phyloP scores from a whole-genome alignment of 2,329 filamentous ascomycete genomes.

The Hirsutella thompsonii region DNA sequence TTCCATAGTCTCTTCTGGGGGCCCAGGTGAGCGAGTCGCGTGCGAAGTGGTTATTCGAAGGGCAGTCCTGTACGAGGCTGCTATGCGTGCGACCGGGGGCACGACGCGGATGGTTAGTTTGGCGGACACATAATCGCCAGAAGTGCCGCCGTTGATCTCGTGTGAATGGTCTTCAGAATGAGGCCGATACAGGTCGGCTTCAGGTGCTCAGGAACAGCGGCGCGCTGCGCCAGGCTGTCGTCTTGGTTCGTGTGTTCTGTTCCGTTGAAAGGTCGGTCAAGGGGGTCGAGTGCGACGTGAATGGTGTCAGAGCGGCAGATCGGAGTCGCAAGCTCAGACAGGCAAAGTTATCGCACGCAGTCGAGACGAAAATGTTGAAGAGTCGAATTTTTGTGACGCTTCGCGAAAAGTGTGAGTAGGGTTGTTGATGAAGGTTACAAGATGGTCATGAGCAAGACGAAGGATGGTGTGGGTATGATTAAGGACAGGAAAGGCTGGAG shows the following conservation, averaged over 20 bases:
- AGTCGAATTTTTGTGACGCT: background rate
- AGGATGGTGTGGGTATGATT: conserved; percentile 3
- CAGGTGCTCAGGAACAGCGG: background rate
- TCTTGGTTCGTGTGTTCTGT: background rate
- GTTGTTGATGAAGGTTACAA: background rate
- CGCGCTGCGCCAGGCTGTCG: background rate
- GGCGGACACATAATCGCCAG: conserved; percentile 11
- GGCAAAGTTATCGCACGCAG: background rate
- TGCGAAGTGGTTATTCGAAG: background rate
- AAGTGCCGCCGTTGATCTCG: background rate
- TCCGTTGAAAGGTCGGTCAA: background rate
- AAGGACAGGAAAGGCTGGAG: conserved; percentile 16
- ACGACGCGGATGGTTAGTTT: conserved; percentile 6
- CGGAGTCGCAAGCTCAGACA: background rate
- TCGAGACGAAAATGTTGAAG: background rate
- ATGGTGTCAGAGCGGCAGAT: conserved; percentile 1
- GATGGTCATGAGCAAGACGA: background rate
- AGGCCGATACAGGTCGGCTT: background rate
- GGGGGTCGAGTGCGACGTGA: conserved; percentile 2
- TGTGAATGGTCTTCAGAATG: background rate
- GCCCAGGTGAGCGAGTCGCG: conserved; percentile 5
- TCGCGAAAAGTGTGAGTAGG: background rate
- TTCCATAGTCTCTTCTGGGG: conserved; percentile 30
- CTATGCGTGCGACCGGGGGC: background rate
- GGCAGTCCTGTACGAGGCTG: background rate